Conservation (phyloP, 306 rosid species). For the Mucuna pruriens region DNA sequence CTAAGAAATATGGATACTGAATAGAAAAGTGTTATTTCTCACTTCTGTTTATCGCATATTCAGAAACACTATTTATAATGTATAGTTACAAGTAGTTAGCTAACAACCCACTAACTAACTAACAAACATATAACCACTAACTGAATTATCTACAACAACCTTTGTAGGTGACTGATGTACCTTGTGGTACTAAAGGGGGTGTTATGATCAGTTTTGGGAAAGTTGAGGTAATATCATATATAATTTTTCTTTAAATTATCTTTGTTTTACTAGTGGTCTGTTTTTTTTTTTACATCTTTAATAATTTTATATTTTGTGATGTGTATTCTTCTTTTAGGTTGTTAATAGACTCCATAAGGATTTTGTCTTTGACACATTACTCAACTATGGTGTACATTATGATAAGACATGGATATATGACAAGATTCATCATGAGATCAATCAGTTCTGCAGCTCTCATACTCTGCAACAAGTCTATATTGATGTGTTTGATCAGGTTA, state of each 20-base stretch:
- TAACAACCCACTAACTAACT: too few species aligned
- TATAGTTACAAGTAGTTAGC: too few species aligned
- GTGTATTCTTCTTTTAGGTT: constrained; percentile 58
- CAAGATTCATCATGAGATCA: constrained; percentile 94
- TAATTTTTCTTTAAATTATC: not conserved
- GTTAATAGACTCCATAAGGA: constrained; percentile 84
- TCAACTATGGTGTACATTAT: constrained; percentile 82
- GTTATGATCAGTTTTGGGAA: constrained; percentile 88
- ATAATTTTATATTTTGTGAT: constrained; percentile 20
- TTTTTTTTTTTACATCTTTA: not conserved
- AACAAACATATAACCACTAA: too few species aligned
- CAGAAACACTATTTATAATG: too few species aligned
- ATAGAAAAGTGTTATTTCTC: too few species aligned
- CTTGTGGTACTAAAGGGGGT: constrained; percentile 97
- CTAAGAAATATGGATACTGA: too few species aligned
- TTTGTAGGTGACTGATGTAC: constrained; percentile 90
- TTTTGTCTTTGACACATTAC: constrained; percentile 75
- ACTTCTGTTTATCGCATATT: too few species aligned
- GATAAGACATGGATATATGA: constrained; percentile 96
- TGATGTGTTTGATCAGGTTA: constrained; percentile 93
- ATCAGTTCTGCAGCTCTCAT: constrained; percentile 92
- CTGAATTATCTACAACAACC: too few species aligned
- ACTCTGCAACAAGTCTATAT: constrained; percentile 88
- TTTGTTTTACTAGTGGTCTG: not conserved
- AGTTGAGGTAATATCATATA: constrained; percentile 67